These are phyloP conservation scores for Furculomyces boomerangus DNA, from an alignment of 371 early-diverging fungal species.

Conservation along the genomic window DNA sequence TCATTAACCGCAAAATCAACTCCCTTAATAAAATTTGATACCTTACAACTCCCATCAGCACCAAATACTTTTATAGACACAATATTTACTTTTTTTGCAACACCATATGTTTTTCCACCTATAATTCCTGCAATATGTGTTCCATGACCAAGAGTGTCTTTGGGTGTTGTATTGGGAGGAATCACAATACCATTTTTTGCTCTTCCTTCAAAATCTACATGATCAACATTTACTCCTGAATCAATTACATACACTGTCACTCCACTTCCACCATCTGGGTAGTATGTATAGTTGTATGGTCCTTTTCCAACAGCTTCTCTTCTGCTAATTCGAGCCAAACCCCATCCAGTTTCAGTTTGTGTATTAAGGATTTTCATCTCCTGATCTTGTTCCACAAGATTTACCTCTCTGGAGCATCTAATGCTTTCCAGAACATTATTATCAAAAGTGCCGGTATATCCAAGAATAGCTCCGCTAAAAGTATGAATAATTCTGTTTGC, in stretches of 20 bases:
- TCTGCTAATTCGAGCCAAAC: constrained; percentile 70
- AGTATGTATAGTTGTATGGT: constrained; percentile 56
- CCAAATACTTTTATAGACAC: constrained; percentile 88
- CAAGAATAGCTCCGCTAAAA: constrained; percentile 52
- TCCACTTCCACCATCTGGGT: constrained; percentile 51
- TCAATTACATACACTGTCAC: constrained; percentile 81
- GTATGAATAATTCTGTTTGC: constrained; percentile 47
- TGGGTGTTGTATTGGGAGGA: constrained; percentile 47
- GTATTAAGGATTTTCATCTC: constrained; percentile 46
- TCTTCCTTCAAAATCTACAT: constrained; percentile 78
- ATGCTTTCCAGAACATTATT: constrained; percentile 44
- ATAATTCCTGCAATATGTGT: constrained; percentile 94
- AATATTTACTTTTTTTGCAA: constrained; percentile 77
- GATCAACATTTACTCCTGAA: constrained; percentile 69
- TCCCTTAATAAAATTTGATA: constrained; percentile 58
- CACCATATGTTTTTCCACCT: constrained; percentile 72
- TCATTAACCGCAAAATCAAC: constrained; percentile 45
- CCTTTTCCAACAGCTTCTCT: constrained; percentile 36
- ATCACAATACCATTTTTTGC: constrained; percentile 68
- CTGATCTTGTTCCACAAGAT: constrained; percentile 73
- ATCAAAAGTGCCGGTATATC: constrained; percentile 67
- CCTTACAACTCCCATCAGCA: constrained; percentile 64
- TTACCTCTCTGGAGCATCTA: constrained; percentile 49
- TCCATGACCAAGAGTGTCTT: constrained; percentile 75
- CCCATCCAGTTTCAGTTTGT: constrained; percentile 79